Percentiles rank a stretch among this genome's conserved stretches.
These are phyloP conservation scores for Achlya hypogyna DNA, from an alignment of 352 stramenopile genomes.

Conservation along the genomic window DNA sequence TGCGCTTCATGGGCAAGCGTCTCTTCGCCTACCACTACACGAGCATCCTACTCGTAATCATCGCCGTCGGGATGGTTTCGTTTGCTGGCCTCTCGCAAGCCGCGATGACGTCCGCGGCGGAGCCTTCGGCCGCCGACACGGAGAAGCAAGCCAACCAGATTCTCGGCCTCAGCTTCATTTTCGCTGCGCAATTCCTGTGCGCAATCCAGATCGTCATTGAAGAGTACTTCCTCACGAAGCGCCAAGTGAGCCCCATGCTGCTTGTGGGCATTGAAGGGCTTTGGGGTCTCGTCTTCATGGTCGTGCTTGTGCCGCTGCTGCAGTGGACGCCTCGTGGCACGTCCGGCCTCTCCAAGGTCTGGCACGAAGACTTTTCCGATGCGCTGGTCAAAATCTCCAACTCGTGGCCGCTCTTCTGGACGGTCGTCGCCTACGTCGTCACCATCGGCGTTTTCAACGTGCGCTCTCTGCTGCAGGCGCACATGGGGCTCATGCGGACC, in stretches of 20 bases:
- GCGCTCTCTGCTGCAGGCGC: slow-evolving; percentile 2
- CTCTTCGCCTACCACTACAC: slow-evolving; percentile 79
- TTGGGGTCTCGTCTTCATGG: slow-evolving; percentile 79
- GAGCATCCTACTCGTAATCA: slow-evolving; percentile 67
- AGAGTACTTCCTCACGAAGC: slow-evolving; percentile 75
- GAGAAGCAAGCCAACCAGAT: slow-evolving; percentile 37
- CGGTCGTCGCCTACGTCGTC: slow-evolving; percentile 57
- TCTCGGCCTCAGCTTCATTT: slow-evolving; percentile 67
- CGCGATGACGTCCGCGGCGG: background rate
- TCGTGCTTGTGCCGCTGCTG: slow-evolving; percentile 57
- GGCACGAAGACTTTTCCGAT: slow-evolving; percentile 76
- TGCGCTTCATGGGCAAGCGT: slow-evolving; percentile 72
- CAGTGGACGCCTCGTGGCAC: slow-evolving; percentile 39
- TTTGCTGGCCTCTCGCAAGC: slow-evolving; percentile 49
- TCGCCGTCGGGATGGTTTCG: slow-evolving; percentile 58
- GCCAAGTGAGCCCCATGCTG: slow-evolving; percentile 81
- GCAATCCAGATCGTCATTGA: slow-evolving; percentile 86
- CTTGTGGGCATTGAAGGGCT: slow-evolving; percentile 81
- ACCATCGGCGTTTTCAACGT: slow-evolving; percentile 75
- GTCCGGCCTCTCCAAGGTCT: slow-evolving; percentile 54
- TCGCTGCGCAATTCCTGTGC: slow-evolving; percentile 68
- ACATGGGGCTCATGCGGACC: background rate
- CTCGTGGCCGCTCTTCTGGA: slow-evolving; percentile 42
- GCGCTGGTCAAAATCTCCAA: slow-evolving; percentile 66
- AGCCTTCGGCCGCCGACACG: slow-evolving; percentile 1